phyloP scores from a whole-genome alignment of 1,284 basidiomycete species.

The Cystobasidium sp. region DNA sequence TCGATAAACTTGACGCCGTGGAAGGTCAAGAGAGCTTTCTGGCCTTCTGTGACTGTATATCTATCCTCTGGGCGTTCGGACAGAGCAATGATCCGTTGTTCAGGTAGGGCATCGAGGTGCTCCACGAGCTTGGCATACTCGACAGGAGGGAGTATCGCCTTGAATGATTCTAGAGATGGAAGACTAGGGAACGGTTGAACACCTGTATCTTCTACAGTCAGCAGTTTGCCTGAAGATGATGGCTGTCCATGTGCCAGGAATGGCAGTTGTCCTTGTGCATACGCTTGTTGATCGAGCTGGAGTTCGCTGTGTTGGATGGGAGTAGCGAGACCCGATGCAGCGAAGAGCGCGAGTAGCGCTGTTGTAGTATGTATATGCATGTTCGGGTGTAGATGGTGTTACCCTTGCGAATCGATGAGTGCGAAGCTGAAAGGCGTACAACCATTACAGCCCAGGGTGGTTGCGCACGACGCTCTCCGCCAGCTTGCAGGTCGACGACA shows the following conservation, averaged over 20 bases:
- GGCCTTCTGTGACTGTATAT: slow-evolving; percentile 51
- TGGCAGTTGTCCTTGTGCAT: background rate
- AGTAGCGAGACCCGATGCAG: slow-evolving; percentile 19
- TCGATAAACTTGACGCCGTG: slow-evolving; percentile 51
- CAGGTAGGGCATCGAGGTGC: slow-evolving; percentile 48
- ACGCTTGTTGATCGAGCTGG: background rate
- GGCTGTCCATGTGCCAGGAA: slow-evolving; percentile 22
- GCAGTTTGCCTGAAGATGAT: background rate
- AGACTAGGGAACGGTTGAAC: background rate
- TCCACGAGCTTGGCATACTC: slow-evolving; percentile 35
- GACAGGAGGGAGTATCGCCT: background rate
- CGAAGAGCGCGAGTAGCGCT: background rate
- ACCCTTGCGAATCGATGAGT: background rate
- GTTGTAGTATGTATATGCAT: slow-evolving; percentile 2
- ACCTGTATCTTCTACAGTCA: background rate
- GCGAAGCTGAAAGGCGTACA: background rate
- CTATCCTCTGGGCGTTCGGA: slow-evolving; percentile 39
- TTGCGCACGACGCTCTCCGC: background rate
- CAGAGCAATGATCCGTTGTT: slow-evolving; percentile 48
- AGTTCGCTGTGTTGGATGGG: background rate
- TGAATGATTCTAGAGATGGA: slow-evolving; percentile 7
- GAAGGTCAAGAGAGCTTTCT: slow-evolving; percentile 52
- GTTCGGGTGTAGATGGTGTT: background rate
- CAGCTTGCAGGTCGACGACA: background rate
- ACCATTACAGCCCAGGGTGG: background rate